phyloP scores from a whole-genome alignment of 768 basidiomycete species.

The Suillus tomentosus region DNA sequence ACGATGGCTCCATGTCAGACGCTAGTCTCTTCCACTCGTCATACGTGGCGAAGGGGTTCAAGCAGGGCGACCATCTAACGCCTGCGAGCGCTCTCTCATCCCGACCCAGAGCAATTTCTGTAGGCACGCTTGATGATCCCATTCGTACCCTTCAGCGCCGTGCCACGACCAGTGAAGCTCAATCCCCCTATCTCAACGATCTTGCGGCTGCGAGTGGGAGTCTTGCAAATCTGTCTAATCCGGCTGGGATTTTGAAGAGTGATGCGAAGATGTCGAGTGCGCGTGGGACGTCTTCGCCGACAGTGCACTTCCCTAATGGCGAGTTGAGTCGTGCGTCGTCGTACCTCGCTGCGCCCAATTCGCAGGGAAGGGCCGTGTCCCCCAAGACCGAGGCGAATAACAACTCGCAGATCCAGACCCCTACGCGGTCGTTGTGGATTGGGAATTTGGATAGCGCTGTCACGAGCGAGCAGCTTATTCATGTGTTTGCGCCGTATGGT shows the following conservation, averaged over 20 bases:
- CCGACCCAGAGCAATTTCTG: slow-evolving; percentile 83
- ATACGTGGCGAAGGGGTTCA: slow-evolving; percentile 73
- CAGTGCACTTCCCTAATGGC: slow-evolving; percentile 72
- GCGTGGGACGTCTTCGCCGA: slow-evolving; percentile 46
- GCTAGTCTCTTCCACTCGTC: slow-evolving; percentile 55
- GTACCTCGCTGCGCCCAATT: slow-evolving; percentile 69
- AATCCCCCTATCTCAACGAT: slow-evolving; percentile 59
- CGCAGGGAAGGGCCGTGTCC: slow-evolving; percentile 75
- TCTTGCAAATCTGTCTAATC: slow-evolving; percentile 27
- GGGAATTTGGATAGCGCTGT: slow-evolving; percentile 96
- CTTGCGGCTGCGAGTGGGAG: slow-evolving; percentile 42
- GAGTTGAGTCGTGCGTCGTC: slow-evolving; percentile 61
- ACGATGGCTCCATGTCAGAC: slow-evolving; percentile 56
- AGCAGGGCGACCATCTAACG: slow-evolving; percentile 67
- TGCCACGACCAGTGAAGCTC: slow-evolving; percentile 56
- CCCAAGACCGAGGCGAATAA: slow-evolving; percentile 72
- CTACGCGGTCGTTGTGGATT: slow-evolving; percentile 97
- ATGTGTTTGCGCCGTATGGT: slow-evolving; percentile 95
- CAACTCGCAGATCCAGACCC: slow-evolving; percentile 81
- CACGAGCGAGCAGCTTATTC: slow-evolving; percentile 91
- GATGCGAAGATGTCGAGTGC: slow-evolving; percentile 49
- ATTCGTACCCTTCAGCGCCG: slow-evolving; percentile 69
- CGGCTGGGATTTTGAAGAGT: slow-evolving; percentile 56
- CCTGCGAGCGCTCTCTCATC: slow-evolving; percentile 42
- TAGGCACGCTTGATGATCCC: slow-evolving; percentile 85